Evolutionary conservation across 2,329 filamentous ascomycete species (phyloP).

Genomic region (Coniochaeta prunicola): DNA sequence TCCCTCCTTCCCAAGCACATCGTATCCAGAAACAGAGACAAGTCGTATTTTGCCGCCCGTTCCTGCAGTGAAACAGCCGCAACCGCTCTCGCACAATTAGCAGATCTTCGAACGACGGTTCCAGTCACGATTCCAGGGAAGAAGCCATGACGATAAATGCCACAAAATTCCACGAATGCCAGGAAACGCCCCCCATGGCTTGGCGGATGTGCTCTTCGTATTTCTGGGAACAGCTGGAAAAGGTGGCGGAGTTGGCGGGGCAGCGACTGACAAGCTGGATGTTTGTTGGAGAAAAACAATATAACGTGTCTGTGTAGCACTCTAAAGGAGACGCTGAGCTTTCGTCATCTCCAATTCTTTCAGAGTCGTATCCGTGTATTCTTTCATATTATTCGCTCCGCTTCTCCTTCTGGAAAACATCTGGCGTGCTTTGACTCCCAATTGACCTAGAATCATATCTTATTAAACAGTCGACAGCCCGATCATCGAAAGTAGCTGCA

Average conservation of each 20-base stretch:
- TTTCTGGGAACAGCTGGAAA: constrained; percentile 1
- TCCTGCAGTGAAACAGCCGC: neutral
- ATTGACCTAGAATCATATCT: neutral
- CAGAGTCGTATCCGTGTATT: neutral
- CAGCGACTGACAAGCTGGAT: neutral
- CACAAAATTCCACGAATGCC: neutral
- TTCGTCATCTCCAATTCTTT: neutral
- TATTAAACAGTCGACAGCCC: no score
- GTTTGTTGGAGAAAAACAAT: neutral
- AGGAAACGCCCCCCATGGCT: neutral
- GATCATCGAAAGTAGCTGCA: no score
- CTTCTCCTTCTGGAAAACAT: neutral
- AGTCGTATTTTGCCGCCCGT: neutral
- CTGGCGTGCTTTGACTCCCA: neutral
- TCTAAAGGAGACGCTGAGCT: neutral
- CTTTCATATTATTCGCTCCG: constrained; percentile 1
- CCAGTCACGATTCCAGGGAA: neutral
- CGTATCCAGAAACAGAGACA: neutral
- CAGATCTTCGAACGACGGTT: neutral
- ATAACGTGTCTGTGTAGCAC: neutral
- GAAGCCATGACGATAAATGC: neutral
- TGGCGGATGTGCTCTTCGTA: neutral
- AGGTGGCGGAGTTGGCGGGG: constrained; percentile 7
- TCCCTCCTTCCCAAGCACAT: neutral
- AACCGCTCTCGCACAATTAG: neutral